A percentile compares a stretch with the other conserved stretches of the same genome.
Evolutionary conservation across 2,329 filamentous ascomycete species (phyloP).

Genomic region (Byssochlamys sp.): DNA sequence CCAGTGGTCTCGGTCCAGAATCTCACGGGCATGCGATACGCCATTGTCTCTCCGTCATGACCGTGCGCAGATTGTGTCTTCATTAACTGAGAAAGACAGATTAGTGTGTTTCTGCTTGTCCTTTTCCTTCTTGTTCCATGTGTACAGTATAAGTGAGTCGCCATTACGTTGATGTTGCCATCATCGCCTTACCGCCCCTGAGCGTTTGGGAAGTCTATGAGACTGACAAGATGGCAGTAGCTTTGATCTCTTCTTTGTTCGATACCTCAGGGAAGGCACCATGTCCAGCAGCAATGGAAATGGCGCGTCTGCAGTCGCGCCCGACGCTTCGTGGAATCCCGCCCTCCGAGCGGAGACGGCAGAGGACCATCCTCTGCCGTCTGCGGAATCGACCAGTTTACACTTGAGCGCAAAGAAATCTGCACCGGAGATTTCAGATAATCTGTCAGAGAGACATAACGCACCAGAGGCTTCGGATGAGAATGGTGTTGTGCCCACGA

Average conservation of each 20-base stretch:
- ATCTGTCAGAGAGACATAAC: neutral
- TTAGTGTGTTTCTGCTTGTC: neutral
- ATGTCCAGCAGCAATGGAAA: constrained; percentile 7
- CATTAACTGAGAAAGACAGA: neutral
- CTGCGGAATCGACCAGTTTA: constrained; percentile 9
- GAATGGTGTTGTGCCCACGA: neutral
- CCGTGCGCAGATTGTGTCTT: neutral
- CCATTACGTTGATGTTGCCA: neutral
- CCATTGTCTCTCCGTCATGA: neutral
- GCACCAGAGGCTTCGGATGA: neutral
- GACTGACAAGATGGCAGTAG: neutral
- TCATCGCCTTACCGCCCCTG: constrained; percentile 4
- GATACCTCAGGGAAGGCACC: constrained; percentile 13
- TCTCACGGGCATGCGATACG: neutral
- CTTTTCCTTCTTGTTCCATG: constrained; percentile 1
- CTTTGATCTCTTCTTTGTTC: constrained; percentile 2
- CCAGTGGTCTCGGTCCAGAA: neutral
- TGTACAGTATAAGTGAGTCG: constrained; percentile 9
- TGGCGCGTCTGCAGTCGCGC: constrained; percentile 4
- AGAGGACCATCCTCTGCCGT: constrained; percentile 19
- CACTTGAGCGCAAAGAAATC: constrained; percentile 8
- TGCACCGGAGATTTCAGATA: neutral
- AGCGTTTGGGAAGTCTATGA: neutral
- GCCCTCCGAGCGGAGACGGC: constrained; percentile 35
- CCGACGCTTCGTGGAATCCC: constrained; percentile 45